Base-by-base conservation (phyloP, 2,329 filamentous ascomycete genomes). In the Fusarium sp. region DNA sequence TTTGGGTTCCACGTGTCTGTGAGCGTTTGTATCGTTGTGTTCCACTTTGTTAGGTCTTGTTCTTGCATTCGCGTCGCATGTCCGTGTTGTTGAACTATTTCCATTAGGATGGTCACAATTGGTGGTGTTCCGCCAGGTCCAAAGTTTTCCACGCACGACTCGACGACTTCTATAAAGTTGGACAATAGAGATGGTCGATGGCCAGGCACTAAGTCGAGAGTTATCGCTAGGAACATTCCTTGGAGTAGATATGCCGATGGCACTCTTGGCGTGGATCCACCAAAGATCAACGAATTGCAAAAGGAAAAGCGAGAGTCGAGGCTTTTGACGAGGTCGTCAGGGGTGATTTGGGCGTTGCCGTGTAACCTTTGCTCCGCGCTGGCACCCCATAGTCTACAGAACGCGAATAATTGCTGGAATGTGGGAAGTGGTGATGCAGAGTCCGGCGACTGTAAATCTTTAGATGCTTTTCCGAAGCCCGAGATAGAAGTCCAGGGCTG, bases 351-450 rank as follows among this genome's bases (percentile, higher is more conserved):
- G 39, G 57, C 45, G 45, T 53, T 55, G 50, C 37, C 56, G 51
- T 69, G 65, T 39, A 70, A 16, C 34, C 56, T 59, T 30, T 67
- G 56, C 55, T 71, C 65, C 70, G 75, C 69, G 53, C 68, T 74
- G 18, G 64, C 46, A 11, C 75, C 72, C 53, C 82, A 76, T 11
- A 80, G 75, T 59, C 76, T 77, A 54, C 80, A 77, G 39, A 84
- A 79, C 6, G 76, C 70, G 62, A 79, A 81, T 3, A 84, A 71
- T 62, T 83, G 82, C 58, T 81, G 82, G 59, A 84, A 82, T 2
- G 79, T 81, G 41, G 77, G 79, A n/a, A 82, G 58, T 6, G 80
- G 77, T 37, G 82, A 80, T 19, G 71, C 67, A 25, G 43, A 61
- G 26, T 68, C 67, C 19, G 54, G 30, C 10, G 64, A 45, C 23